These are phyloP conservation scores for Ambrosiella xylebori DNA, from an alignment of 2,329 filamentous ascomycete genomes.

Conservation along the genomic window DNA sequence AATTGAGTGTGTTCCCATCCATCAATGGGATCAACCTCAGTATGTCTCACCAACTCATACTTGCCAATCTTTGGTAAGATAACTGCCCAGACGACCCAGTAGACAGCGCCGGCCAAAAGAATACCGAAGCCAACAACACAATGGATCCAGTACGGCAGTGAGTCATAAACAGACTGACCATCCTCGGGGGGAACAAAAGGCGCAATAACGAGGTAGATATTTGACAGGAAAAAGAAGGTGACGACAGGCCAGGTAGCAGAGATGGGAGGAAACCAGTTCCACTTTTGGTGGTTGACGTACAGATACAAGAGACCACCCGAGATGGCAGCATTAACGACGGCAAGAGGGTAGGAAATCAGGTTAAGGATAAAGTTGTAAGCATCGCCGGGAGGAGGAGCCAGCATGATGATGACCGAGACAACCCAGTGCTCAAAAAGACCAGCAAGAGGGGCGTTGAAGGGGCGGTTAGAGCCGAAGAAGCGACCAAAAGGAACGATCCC, in stretches of 20 bases:
- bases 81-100: constrained; percentile 39
- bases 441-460: constrained; percentile 43
- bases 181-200: constrained; percentile 37
- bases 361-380: constrained; percentile 47
- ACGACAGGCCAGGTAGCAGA: constrained; percentile 35
- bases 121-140: constrained; percentile 39
- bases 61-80: constrained; percentile 33
- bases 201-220: constrained; percentile 42
- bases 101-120: constrained; percentile 33
- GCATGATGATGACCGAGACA: constrained; percentile 46
- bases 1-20: constrained; percentile 46
- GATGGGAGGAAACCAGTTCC: constrained; percentile 37
- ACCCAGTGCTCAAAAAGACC: constrained; percentile 47
- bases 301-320: constrained; percentile 35
- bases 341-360: constrained; percentile 47
- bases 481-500: constrained; percentile 46
- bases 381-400: constrained; percentile 49
- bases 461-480: constrained; percentile 46
- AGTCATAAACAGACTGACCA: constrained; percentile 35
- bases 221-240: constrained; percentile 42
- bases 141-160: constrained; percentile 39
- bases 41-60: constrained; percentile 40
- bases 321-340: constrained; percentile 39
- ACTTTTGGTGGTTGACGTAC: constrained; percentile 29
- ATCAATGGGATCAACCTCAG: constrained; percentile 36